phyloP scores from a whole-genome alignment of 2,329 filamentous ascomycete genomes.

The Talaromyces atroroseus region DNA sequence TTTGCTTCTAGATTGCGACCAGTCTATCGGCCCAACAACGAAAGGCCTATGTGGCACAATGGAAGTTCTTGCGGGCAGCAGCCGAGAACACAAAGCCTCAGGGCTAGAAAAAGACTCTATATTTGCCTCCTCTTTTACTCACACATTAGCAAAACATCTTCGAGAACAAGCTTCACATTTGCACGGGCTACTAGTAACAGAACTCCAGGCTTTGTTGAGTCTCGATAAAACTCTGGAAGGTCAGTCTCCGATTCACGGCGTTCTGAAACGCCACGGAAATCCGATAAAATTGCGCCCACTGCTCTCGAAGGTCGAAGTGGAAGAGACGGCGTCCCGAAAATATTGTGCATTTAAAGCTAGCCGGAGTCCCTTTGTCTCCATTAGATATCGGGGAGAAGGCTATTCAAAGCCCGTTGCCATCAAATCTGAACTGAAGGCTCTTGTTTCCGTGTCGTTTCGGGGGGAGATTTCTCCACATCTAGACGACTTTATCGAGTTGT shows the following conservation, averaged over 20 bases:
- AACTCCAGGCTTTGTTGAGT: constrained; percentile 1
- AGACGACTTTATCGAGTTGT: not conserved
- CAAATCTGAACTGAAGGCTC: not conserved
- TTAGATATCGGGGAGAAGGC: not conserved
- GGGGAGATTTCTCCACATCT: not conserved
- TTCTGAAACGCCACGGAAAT: not conserved
- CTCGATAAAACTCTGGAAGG: not conserved
- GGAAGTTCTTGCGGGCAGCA: constrained; percentile 1
- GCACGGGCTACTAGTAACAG: not conserved
- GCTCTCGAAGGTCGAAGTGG: not conserved
- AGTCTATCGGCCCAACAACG: not conserved
- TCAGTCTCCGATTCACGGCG: not conserved
- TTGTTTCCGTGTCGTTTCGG: not conserved
- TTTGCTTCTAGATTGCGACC: not conserved
- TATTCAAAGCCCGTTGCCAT: not conserved
- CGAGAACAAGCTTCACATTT: not conserved
- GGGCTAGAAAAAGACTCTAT: not conserved
- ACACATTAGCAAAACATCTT: not conserved
- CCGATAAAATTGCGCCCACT: not conserved
- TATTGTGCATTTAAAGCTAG: not conserved
- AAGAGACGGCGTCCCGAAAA: not conserved
- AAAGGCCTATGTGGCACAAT: not conserved
- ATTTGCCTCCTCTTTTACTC: not conserved
- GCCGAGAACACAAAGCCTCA: not conserved
- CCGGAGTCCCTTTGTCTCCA: not conserved